Evolutionary conservation across 371 early-diverging fungal genomes (phyloP), one percentile per base, ranked within the genome.

Genomic region (Mucor saturninus): DNA sequence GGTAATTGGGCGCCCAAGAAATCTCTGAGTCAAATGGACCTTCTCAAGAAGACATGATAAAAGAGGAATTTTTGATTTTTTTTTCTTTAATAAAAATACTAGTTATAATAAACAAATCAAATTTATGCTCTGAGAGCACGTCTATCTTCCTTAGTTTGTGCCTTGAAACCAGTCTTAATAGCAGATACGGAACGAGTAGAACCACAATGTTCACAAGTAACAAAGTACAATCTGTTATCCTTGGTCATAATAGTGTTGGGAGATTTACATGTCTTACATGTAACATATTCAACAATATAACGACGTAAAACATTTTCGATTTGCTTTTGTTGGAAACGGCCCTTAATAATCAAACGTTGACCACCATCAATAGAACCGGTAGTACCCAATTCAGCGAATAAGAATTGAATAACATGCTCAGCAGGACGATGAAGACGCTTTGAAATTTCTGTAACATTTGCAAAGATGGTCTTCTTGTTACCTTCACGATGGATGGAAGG

Each of bases 241-340:
- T 97, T 99, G 42, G 91, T 89, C 73, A 99, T 80, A 30, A 91
- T 85, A 13, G 99, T 99, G 58, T 99, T 95, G 39, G 96, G 94
- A 5, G 93, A 93, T 73, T 96, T 97, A 90, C 99, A 99, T 38
- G 97, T 96, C 84, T 97, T 98, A 87, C 99, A 99, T 3, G 97
- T 93, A 29, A 99, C 99, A 69, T 99, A 99, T 79, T 99, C 98
- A 59, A 93, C 95, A 78, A 99, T 99, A 76, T 99, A 99, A 56
- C 92, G 92, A 79, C 98, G 95, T 64, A 99, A 79, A 52, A 99
- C 95, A 62, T 93, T 96, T 81, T 99, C 99, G 54, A 99, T 95
- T 80, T 99, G 99, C 84, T 96, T 96, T 79, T 96, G 98, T 79
- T 96, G 94, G 93, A 97, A 99, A 61, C 93, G 89, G 59, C 99